Conservation (phyloP, 1,284 basidiomycete genomes). For the Trichosporon sp. region DNA sequence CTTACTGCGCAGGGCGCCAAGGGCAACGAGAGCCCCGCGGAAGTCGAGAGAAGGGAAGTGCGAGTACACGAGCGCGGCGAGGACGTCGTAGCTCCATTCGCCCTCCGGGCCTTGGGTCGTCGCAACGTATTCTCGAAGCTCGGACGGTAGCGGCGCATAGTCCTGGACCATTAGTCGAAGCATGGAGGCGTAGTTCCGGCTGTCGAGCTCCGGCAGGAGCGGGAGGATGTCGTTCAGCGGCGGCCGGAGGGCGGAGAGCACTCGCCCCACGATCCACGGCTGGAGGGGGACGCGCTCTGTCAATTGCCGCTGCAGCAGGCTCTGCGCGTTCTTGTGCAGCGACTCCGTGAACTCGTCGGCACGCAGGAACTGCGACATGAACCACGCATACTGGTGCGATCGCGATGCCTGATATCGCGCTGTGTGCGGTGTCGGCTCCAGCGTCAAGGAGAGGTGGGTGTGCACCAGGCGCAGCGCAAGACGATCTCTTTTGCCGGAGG, state of each 20-base stretch:
- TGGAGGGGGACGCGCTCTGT: neutral
- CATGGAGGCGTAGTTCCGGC: neutral
- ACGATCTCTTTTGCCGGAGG: neutral
- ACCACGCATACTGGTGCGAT: neutral
- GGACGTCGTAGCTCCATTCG: conserved; percentile 14
- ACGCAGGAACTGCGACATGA: neutral
- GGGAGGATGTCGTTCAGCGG: neutral
- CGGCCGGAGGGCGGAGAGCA: neutral
- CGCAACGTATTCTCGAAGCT: conserved; percentile 37
- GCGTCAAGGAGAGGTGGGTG: conserved; percentile 5
- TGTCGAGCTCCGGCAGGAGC: neutral
- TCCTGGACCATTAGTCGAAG: conserved; percentile 1
- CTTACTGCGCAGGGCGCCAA: conserved; percentile 7
- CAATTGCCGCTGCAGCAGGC: neutral
- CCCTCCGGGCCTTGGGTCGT: conserved; percentile 17
- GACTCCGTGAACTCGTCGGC: neutral
- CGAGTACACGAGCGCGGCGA: conserved; percentile 16
- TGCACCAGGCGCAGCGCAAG: conserved; percentile 1
- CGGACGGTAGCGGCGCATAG: conserved; percentile 33
- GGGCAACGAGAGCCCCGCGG: conserved; percentile 17
- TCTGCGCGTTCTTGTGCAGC: neutral
- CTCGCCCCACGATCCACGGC: neutral
- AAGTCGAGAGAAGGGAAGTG: conserved; percentile 20
- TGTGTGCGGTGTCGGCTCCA: conserved; percentile 8
- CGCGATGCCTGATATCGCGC: neutral